Evolutionary conservation across 169 alveolate species (phyloP).

Genomic region (Perkinsus marinus): DNA sequence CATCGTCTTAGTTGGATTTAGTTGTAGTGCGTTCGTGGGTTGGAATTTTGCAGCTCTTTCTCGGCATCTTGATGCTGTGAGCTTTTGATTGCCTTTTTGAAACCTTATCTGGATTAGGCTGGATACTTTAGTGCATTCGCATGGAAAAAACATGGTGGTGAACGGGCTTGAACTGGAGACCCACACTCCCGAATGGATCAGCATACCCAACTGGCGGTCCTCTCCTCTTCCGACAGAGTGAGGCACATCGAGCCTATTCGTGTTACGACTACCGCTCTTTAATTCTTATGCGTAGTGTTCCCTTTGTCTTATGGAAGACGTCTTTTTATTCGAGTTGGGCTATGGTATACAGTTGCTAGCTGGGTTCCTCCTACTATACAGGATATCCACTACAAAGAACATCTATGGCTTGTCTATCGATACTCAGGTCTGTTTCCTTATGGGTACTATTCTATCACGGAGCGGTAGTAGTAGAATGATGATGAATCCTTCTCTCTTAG

Average conservation of each 20-base stretch:
- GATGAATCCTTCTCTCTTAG: background rate
- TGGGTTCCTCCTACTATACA: background rate
- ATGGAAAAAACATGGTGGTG: background rate
- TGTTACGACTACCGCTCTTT: too few species aligned
- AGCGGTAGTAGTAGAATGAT: background rate
- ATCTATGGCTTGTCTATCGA: background rate
- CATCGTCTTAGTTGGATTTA: background rate
- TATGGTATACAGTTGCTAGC: background rate
- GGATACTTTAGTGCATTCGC: too few species aligned
- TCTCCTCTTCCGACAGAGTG: too few species aligned
- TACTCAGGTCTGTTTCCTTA: background rate
- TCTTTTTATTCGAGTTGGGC: background rate
- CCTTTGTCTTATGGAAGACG: background rate
- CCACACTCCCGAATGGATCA: too few species aligned
- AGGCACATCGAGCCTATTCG: too few species aligned
- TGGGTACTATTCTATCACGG: background rate
- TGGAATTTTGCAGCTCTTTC: too few species aligned
- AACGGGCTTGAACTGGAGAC: background rate
- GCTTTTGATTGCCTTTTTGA: too few species aligned
- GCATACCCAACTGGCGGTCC: too few species aligned
- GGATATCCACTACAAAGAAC: background rate
- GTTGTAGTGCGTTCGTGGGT: background rate
- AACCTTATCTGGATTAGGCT: too few species aligned
- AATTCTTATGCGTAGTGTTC: too few species aligned
- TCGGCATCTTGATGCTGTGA: too few species aligned